Conservation (phyloP, 2,329 filamentous ascomycete genomes). For the Phialemoniopsis sp. region DNA sequence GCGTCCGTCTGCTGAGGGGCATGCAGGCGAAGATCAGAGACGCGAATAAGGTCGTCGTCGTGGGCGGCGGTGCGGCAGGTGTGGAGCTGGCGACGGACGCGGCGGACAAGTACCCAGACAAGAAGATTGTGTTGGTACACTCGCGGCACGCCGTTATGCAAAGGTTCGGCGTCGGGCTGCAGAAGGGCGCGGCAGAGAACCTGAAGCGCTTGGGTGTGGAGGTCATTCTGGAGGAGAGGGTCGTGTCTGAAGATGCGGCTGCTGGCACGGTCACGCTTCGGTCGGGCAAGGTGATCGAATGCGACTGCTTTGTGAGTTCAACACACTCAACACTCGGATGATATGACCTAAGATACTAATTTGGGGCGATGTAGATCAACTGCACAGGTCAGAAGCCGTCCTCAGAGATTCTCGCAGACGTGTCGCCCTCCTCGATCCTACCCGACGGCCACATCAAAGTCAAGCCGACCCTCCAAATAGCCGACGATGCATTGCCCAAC, state of each 20-base stretch:
- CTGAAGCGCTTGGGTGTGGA: conserved; percentile 43
- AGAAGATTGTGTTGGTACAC: conserved; percentile 53
- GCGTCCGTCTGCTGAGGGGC: conserved; percentile 32
- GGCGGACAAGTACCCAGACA: conserved; percentile 50
- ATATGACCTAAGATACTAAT: too few relatives aligned
- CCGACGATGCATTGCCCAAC: conserved; percentile 39
- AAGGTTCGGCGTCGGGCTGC: conserved; percentile 39
- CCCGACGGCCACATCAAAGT: conserved; percentile 47
- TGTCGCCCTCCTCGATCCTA: conserved; percentile 40
- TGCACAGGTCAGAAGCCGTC: conserved; percentile 57
- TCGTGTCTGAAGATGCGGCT: conserved; percentile 27
- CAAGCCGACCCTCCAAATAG: conserved; percentile 52
- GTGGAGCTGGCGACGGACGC: conserved; percentile 58
- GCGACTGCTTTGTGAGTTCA: conserved; percentile 43
- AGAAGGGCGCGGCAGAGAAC: conserved; percentile 31
- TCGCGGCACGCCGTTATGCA: conserved; percentile 50
- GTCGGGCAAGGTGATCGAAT: conserved; percentile 38
- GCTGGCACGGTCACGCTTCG: conserved; percentile 35
- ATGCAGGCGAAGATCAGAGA: conserved; percentile 41
- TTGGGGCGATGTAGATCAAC: conserved; percentile 41
- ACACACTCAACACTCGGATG: too few relatives aligned
- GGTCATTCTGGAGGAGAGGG: conserved; percentile 46
- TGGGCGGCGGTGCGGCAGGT: conserved; percentile 58
- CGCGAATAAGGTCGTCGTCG: conserved; percentile 39
- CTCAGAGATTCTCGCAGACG: conserved; percentile 39